Percentiles rank a stretch among this genome's conserved stretches.
Conservation (phyloP, 129 eudicot species). For the Heracleum sosnowskyi region DNA sequence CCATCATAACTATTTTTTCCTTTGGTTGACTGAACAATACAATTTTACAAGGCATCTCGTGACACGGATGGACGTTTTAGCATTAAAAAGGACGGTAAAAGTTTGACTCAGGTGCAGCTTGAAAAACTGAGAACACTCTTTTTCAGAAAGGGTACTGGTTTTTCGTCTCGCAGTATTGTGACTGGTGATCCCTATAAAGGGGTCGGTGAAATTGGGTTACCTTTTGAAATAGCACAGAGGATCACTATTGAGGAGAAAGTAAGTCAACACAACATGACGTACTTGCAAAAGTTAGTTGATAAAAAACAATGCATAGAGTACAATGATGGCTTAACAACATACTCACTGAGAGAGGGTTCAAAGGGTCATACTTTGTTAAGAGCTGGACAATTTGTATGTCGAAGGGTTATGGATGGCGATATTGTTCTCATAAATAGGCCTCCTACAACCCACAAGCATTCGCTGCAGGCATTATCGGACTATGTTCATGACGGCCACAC, state of each 20-base stretch:
- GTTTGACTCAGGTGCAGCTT: constrained; percentile 85
- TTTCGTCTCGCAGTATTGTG: constrained; percentile 87
- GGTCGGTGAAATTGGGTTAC: constrained; percentile 79
- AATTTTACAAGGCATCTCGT: constrained; percentile 51
- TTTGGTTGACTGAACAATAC: too few species aligned
- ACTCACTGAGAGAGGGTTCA: constrained; percentile 86
- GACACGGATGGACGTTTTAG: constrained; percentile 66
- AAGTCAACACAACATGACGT: constrained; percentile 53
- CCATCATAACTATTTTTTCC: too few species aligned
- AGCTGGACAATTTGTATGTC: constrained; percentile 74
- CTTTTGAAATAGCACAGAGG: constrained; percentile 71
- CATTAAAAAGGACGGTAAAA: constrained; percentile 38
- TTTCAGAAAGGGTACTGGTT: constrained; percentile 90
- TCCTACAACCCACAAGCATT: constrained; percentile 96
- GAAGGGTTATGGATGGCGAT: constrained; percentile 92
- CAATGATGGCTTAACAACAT: constrained; percentile 61
- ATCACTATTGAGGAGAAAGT: constrained; percentile 92
- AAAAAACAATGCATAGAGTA: constrained; percentile 64
- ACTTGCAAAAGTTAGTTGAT: constrained; percentile 67
- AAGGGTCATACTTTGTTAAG: constrained; percentile 85
- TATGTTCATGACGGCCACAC: constrained; percentile 86
- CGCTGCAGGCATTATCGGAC: constrained; percentile 71
- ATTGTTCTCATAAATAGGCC: constrained; percentile 85
- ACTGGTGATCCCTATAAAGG: constrained; percentile 87
- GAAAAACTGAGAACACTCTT: constrained; percentile 91